Percentiles rank a stretch among this genome's conserved stretches.
These are phyloP conservation scores for Scenedesmus sp. DNA, from an alignment of 163 green algal genomes.

Conservation along the genomic window DNA sequence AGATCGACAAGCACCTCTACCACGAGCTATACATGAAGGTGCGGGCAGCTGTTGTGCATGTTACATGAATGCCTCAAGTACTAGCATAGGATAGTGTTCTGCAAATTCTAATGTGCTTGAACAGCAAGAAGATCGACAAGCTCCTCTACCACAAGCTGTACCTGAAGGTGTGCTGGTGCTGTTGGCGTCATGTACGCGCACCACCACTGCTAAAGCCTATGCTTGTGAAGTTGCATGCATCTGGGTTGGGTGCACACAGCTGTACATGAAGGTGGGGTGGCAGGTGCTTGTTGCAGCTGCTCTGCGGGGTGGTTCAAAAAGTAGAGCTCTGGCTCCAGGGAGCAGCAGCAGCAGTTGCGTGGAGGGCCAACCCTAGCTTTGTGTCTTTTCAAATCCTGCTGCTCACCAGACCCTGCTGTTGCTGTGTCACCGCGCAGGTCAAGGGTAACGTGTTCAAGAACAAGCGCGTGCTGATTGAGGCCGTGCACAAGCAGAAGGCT, in stretches of 20 bases:
- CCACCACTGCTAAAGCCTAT: too few species aligned
- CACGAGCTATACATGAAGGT: constrained; percentile 99
- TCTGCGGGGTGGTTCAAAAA: too few species aligned
- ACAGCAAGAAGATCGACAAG: too few species aligned
- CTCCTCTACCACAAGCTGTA: too few species aligned
- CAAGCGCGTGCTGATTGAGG: constrained; percentile 99
- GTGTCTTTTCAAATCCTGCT: too few species aligned
- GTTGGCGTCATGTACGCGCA: too few species aligned
- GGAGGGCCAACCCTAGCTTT: too few species aligned
- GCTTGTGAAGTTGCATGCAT: too few species aligned
- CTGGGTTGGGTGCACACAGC: too few species aligned
- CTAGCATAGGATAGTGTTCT: too few species aligned
- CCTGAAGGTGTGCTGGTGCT: too few species aligned
- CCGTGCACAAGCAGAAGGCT: constrained; percentile 99
- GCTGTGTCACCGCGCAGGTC: constrained; percentile 67
- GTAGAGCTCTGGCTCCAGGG: background rate
- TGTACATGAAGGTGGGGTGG: background rate
- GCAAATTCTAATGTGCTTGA: too few species aligned
- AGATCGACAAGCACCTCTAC: constrained; percentile 99
- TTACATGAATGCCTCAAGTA: background rate
- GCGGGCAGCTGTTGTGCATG: background rate
- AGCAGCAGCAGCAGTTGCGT: background rate
- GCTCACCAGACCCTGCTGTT: background rate
- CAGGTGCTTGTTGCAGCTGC: background rate
- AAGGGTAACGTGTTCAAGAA: constrained; percentile 99